A percentile compares a stretch with the other conserved stretches of the same genome.
Conservation (phyloP, 2,329 filamentous ascomycete genomes). For the Byssochlamys sp. region DNA sequence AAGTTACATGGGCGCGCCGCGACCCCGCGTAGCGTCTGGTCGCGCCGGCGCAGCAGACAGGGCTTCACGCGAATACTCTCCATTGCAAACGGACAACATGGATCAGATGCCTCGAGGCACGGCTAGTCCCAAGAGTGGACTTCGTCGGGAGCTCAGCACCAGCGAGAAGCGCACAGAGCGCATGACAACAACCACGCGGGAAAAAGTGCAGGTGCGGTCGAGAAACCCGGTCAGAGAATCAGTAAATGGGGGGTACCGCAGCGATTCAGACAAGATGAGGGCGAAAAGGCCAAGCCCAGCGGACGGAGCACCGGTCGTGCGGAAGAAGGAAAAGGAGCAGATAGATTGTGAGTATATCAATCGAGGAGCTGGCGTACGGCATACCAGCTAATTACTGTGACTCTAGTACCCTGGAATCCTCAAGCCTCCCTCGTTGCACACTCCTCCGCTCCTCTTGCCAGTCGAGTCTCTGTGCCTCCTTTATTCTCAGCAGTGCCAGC, state of each 20-base stretch:
- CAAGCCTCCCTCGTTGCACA: slow-evolving; percentile 64
- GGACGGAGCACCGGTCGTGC: slow-evolving; percentile 17
- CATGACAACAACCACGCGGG: slow-evolving; percentile 49
- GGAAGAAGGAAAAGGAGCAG: slow-evolving; percentile 25
- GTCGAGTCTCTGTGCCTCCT: slow-evolving; percentile 53
- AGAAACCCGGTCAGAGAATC: slow-evolving; percentile 47
- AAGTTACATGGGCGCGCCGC: slow-evolving; percentile 28
- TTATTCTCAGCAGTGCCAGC: slow-evolving; percentile 58
- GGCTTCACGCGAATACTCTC: slow-evolving; percentile 19
- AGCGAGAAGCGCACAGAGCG: slow-evolving; percentile 34
- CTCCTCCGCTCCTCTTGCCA: slow-evolving; percentile 63
- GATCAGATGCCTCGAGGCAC: slow-evolving; percentile 22
- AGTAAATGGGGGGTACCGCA: slow-evolving; percentile 20
- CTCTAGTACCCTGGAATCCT: slow-evolving; percentile 59
- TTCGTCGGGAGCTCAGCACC: slow-evolving; percentile 25
- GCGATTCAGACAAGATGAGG: slow-evolving; percentile 26
- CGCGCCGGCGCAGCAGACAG: slow-evolving; percentile 27
- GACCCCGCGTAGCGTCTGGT: slow-evolving; percentile 33
- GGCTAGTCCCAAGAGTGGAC: slow-evolving; percentile 21
- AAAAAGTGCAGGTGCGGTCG: slow-evolving; percentile 51
- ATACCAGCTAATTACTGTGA: slow-evolving; percentile 6
- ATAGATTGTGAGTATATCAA: slow-evolving; percentile 19
- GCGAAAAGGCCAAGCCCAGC: slow-evolving; percentile 17
- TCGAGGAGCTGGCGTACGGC: neutral
- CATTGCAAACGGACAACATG: slow-evolving; percentile 21